These are phyloP conservation scores for Colletotrichum neosansevieriae DNA, from an alignment of 2,329 filamentous ascomycete species.

Conservation along the genomic window DNA sequence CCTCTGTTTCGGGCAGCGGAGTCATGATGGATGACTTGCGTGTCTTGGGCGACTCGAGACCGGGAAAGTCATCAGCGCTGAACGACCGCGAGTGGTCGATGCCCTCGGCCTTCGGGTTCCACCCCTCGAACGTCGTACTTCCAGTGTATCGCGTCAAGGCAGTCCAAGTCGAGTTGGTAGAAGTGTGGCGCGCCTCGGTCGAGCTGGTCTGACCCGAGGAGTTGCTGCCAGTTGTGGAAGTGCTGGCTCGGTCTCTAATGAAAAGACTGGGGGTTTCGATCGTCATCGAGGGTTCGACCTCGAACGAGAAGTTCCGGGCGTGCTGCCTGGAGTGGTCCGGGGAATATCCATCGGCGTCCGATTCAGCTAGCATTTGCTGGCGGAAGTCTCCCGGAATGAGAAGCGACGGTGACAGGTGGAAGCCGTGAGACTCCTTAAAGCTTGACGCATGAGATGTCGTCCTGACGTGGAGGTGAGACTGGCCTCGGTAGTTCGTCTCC, in stretches of 20 bases:
- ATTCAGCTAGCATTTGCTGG: conserved; percentile 58
- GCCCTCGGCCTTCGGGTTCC: conserved; percentile 46
- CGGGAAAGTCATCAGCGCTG: conserved; percentile 41
- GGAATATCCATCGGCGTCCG: conserved; percentile 41
- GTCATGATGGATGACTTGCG: conserved; percentile 29
- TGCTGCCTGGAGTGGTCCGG: conserved; percentile 51
- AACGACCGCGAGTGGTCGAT: conserved; percentile 48
- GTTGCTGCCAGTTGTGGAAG: conserved; percentile 65
- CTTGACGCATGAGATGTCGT: conserved; percentile 63
- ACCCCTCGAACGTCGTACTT: conserved; percentile 58
- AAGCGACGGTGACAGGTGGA: conserved; percentile 71
- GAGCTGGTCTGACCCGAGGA: conserved; percentile 61
- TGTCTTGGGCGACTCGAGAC: conserved; percentile 36
- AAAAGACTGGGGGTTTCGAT: conserved; percentile 50
- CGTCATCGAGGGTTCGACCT: conserved; percentile 51
- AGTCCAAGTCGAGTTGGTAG: conserved; percentile 65
- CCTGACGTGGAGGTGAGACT: conserved; percentile 50
- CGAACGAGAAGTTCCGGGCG: conserved; percentile 49
- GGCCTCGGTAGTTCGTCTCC: conserved; percentile 49
- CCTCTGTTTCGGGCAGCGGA: conserved; percentile 37
- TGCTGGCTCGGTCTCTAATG: conserved; percentile 62
- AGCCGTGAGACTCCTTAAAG: conserved; percentile 70
- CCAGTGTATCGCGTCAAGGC: conserved; percentile 66
- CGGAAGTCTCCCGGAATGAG: conserved; percentile 71
- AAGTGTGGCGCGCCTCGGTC: conserved; percentile 64